phyloP scores from a whole-genome alignment of 345 rosid species.

The Eucalyptus leucophloia region DNA sequence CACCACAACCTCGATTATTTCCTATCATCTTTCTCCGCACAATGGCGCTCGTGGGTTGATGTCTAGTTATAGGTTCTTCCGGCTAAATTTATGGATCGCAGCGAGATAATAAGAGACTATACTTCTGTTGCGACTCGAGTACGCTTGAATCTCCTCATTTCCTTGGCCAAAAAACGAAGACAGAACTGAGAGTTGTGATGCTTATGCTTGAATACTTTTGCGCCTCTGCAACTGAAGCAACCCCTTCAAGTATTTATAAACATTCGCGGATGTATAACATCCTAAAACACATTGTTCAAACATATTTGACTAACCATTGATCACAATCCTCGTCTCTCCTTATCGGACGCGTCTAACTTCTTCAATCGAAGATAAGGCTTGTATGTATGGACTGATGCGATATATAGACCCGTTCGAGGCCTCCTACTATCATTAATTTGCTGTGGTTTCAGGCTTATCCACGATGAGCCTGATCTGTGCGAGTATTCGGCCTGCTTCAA shows the following conservation, averaged over 20 bases:
- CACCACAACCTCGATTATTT: background rate
- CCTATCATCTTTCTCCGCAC: background rate
- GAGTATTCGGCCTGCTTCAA: background rate
- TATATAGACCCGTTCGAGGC: background rate
- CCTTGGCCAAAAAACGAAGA: background rate
- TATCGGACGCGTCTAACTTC: background rate
- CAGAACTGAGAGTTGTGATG: background rate
- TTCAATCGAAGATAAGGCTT: background rate
- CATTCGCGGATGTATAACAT: background rate
- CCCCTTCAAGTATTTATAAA: background rate
- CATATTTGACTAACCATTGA: background rate
- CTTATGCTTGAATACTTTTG: background rate
- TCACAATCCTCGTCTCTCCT: background rate
- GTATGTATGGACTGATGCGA: background rate
- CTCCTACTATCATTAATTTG: background rate
- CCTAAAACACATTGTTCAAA: background rate
- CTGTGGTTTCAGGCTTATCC: background rate
- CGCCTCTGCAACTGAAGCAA: background rate
- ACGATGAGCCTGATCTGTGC: background rate
- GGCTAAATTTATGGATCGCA: background rate
- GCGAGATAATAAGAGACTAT: background rate
- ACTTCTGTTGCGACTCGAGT: background rate
- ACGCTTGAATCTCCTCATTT: background rate
- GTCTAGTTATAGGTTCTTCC: background rate
- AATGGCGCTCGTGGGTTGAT: background rate